A percentile compares a stretch with the other conserved stretches of the same genome.
phyloP scores from a whole-genome alignment of 2,329 filamentous ascomycete genomes.

The Colletotrichum trifolii region DNA sequence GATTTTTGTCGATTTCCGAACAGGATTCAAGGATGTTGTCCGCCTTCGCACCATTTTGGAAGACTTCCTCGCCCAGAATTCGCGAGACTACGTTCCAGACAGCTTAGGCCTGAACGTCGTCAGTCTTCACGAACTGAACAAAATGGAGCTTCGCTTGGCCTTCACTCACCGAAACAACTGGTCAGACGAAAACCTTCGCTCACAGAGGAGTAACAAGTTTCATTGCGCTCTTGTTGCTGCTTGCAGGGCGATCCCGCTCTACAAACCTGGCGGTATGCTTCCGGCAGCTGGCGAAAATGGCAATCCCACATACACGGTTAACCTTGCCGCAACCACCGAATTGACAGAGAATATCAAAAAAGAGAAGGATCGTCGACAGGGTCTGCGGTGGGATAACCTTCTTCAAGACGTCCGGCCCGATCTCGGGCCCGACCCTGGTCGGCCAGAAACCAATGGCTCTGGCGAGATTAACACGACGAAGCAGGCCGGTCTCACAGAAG shows the following conservation, averaged over 20 bases:
- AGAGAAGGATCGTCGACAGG: conserved; percentile 34
- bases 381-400: conserved; percentile 25
- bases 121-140: conserved; percentile 53
- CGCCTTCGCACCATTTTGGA: conserved; percentile 69
- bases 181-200: conserved; percentile 77
- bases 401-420: background rate
- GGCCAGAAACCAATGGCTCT: background rate
- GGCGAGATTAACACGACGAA: background rate
- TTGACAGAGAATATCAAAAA: conserved; percentile 31
- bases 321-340: conserved; percentile 17
- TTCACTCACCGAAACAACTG: conserved; percentile 83
- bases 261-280: conserved; percentile 44
- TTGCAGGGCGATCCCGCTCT: conserved; percentile 75
- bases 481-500: background rate
- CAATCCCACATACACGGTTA: conserved; percentile 35
- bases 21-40: conserved; percentile 76
- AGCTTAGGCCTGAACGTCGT: conserved; percentile 76
- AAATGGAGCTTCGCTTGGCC: conserved; percentile 51
- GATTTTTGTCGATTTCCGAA: conserved; percentile 77
- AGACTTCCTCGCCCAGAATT: conserved; percentile 69
- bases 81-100: conserved; percentile 70
- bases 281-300: conserved; percentile 34
- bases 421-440: background rate
- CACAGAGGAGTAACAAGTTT: conserved; percentile 78
- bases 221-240: conserved; percentile 77